Evolutionary conservation across 2,329 filamentous ascomycete species (phyloP).

Genomic region (Fusarium duplospermum): DNA sequence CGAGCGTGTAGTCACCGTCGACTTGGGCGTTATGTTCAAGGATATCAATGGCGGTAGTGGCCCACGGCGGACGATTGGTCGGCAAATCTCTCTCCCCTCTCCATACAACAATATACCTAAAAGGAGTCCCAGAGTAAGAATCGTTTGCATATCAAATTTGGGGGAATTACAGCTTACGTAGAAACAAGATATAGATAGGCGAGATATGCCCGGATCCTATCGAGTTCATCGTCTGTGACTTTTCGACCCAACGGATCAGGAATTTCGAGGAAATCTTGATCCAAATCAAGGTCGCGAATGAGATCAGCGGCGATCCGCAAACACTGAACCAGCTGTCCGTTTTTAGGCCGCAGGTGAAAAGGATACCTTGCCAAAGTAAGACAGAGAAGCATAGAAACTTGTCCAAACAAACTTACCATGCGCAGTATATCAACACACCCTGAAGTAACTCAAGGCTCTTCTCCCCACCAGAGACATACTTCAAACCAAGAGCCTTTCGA

Average conservation of each 20-base stretch:
- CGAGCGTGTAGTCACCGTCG: neutral
- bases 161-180: neutral
- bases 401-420: neutral
- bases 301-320: neutral
- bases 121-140: neutral
- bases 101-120: neutral
- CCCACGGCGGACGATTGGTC: neutral
- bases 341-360: neutral
- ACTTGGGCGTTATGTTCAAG: neutral
- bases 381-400: neutral
- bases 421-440: neutral
- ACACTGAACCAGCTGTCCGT: neutral
- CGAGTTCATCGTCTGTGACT: neutral
- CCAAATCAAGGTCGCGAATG: neutral
- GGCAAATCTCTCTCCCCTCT: neutral
- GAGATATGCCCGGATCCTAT: neutral
- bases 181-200: neutral
- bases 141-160: neutral
- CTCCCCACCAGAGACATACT: neutral
- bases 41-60: neutral
- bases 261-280: neutral
- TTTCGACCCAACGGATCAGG: neutral
- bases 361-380: neutral
- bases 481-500: neutral
- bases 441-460: neutral